phyloP scores from a whole-genome alignment of 202 grass and related monocot genomes.

The Elaeis oleifera region DNA sequence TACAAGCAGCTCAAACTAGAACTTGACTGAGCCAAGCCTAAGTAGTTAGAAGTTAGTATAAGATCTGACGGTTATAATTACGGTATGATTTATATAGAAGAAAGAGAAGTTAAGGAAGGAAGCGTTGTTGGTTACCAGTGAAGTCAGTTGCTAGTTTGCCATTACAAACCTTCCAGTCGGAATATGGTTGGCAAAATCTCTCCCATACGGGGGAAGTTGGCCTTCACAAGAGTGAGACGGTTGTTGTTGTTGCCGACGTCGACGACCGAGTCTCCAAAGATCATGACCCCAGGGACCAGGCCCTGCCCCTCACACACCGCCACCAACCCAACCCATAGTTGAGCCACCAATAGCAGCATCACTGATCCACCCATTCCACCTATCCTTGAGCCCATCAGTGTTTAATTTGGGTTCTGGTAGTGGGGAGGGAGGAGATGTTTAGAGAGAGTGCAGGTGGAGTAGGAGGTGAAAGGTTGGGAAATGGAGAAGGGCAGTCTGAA shows the following conservation, averaged over 20 bases:
- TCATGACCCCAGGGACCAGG: constrained; percentile 81
- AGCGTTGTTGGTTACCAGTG: constrained; percentile 31
- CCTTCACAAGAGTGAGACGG: constrained; percentile 69
- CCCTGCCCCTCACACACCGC: constrained; percentile 36
- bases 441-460: too few relatives aligned
- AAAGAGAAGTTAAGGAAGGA: too few relatives aligned
- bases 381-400: too few relatives aligned
- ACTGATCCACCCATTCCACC: background rate
- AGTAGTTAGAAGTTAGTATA: too few relatives aligned
- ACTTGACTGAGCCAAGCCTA: too few relatives aligned
- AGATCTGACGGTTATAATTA: too few relatives aligned
- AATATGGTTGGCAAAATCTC: constrained; percentile 56
- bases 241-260: constrained; percentile 97
- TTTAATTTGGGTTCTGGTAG: too few relatives aligned
- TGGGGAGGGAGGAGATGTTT: too few relatives aligned
- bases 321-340: constrained; percentile 15
- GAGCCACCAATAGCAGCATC: constrained; percentile 5
- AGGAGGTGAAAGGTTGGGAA: too few relatives aligned
- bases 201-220: constrained; percentile 89
- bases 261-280: constrained; percentile 88
- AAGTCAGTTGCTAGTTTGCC: constrained; percentile 89
- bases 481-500: too few relatives aligned
- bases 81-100: too few relatives aligned
- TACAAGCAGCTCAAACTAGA: too few relatives aligned
- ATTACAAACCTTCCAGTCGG: constrained; percentile 90